Percentiles rank a stretch among this genome's conserved stretches.
These are phyloP conservation scores for Wolfiporia cocos DNA, from an alignment of 1,284 basidiomycete genomes.

Conservation along the genomic window DNA sequence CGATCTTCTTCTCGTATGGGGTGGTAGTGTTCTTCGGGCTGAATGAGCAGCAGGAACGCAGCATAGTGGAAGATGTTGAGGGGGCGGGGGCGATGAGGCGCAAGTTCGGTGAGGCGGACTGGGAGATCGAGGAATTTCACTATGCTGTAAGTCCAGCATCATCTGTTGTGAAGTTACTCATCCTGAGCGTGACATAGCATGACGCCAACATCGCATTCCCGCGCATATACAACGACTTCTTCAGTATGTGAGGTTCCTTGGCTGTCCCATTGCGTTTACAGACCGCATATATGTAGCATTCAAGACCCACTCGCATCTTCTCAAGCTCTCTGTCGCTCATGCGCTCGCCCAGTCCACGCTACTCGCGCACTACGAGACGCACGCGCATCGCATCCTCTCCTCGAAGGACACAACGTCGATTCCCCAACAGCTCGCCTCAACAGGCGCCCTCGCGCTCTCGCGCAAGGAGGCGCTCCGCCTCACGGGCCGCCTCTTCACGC, in stretches of 20 bases:
- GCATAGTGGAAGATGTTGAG: slow-evolving; percentile 80
- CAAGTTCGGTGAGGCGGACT: slow-evolving; percentile 59
- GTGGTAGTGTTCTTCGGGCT: slow-evolving; percentile 89
- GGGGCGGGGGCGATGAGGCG: slow-evolving; percentile 62
- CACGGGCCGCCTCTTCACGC: slow-evolving; percentile 81
- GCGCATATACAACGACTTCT: slow-evolving; percentile 89
- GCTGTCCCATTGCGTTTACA: neutral
- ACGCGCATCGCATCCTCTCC: slow-evolving; percentile 74
- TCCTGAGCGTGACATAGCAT: slow-evolving; percentile 57
- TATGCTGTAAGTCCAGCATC: slow-evolving; percentile 51
- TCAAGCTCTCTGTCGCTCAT: slow-evolving; percentile 89
- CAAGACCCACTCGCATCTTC: slow-evolving; percentile 82
- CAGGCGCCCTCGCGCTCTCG: slow-evolving; percentile 74
- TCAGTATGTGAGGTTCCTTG: slow-evolving; percentile 49
- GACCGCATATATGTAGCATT: slow-evolving; percentile 53
- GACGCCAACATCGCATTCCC: slow-evolving; percentile 82
- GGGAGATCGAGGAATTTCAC: slow-evolving; percentile 91
- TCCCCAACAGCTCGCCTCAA: slow-evolving; percentile 78
- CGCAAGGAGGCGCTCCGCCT: slow-evolving; percentile 83
- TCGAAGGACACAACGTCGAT: slow-evolving; percentile 76
- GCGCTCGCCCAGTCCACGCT: slow-evolving; percentile 94
- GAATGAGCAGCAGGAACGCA: slow-evolving; percentile 66
- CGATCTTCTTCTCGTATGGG: slow-evolving; percentile 82
- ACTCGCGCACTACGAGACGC: slow-evolving; percentile 83
- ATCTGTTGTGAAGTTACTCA: neutral